These are phyloP conservation scores for Chamaecrista fasciculata DNA, from an alignment of 306 rosid species.

Conservation along the genomic window DNA sequence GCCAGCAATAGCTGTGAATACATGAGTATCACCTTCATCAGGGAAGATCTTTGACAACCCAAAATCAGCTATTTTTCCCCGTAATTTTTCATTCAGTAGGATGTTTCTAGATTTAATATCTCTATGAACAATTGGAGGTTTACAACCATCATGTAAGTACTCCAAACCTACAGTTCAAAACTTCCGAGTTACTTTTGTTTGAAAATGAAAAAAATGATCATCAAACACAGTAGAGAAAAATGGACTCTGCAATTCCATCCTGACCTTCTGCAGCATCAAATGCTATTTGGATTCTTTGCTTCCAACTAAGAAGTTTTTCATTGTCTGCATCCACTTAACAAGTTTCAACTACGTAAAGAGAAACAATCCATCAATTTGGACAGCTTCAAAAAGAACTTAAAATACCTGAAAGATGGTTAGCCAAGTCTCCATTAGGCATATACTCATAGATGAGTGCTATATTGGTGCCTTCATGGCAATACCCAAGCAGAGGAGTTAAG, in stretches of 20 bases:
- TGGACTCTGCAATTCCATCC: background rate
- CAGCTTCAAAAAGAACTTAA: background rate
- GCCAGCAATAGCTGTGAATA: constrained; percentile 26
- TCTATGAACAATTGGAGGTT: constrained; percentile 44
- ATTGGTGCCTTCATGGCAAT: constrained; percentile 14
- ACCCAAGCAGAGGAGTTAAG: constrained; percentile 33
- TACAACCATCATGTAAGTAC: constrained; percentile 36
- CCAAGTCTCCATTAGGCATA: constrained; percentile 31
- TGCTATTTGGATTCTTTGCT: constrained; percentile 32
- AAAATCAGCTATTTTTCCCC: constrained; percentile 37
- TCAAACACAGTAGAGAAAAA: no score
- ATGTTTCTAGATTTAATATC: constrained; percentile 45
- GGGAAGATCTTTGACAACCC: constrained; percentile 27
- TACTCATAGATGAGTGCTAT: constrained; percentile 32
- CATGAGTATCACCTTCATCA: constrained; percentile 19
- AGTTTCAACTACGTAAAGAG: no score
- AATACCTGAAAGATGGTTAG: constrained; percentile 14
- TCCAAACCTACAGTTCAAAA: constrained; percentile 21
- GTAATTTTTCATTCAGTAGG: constrained; percentile 14
- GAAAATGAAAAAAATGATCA: no score
- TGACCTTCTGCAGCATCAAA: constrained; percentile 40
- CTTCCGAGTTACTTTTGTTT: background rate
- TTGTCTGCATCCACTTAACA: no score
- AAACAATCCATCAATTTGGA: background rate
- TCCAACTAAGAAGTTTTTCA: background rate